Percentiles rank a stretch among this genome's conserved stretches.
phyloP scores from a whole-genome alignment of 352 stramenopile genomes.

The Phytopythium mirpurense region DNA sequence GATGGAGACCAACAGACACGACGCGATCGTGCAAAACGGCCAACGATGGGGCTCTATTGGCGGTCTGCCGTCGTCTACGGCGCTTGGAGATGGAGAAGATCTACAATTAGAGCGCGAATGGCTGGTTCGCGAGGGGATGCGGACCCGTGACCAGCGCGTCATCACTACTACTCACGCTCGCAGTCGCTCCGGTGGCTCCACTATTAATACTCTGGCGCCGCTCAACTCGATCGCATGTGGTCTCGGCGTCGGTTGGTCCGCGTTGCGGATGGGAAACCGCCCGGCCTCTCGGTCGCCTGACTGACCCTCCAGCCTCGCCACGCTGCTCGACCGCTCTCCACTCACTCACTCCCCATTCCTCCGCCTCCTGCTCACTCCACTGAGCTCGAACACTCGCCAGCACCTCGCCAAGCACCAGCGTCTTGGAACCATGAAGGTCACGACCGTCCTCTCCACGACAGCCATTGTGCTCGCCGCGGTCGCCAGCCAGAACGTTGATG shows the following conservation, averaged over 20 bases:
- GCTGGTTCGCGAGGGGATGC: background rate
- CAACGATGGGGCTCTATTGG: too few relatives aligned
- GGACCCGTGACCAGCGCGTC: background rate
- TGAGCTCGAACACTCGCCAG: background rate
- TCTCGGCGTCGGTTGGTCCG: background rate
- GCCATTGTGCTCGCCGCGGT: slow-evolving; percentile 9
- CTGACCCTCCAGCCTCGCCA: background rate
- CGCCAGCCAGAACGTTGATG: background rate
- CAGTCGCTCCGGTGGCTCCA: background rate
- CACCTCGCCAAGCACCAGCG: background rate
- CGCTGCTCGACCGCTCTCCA: too few relatives aligned
- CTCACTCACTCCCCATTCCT: slow-evolving; percentile 9
- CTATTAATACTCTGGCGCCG: background rate
- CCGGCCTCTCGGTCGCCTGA: background rate
- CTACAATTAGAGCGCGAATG: background rate
- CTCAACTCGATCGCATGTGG: background rate
- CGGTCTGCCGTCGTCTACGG: too few relatives aligned
- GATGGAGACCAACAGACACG: too few relatives aligned
- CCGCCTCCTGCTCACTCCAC: background rate
- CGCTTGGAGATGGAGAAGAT: background rate
- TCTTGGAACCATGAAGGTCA: slow-evolving; percentile 7
- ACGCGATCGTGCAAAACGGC: too few relatives aligned
- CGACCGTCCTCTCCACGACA: slow-evolving; percentile 2
- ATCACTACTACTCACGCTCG: background rate
- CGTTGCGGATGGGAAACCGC: background rate